phyloP scores from a whole-genome alignment of 2,329 filamentous ascomycete genomes.

The Botrytis hyacinthi region DNA sequence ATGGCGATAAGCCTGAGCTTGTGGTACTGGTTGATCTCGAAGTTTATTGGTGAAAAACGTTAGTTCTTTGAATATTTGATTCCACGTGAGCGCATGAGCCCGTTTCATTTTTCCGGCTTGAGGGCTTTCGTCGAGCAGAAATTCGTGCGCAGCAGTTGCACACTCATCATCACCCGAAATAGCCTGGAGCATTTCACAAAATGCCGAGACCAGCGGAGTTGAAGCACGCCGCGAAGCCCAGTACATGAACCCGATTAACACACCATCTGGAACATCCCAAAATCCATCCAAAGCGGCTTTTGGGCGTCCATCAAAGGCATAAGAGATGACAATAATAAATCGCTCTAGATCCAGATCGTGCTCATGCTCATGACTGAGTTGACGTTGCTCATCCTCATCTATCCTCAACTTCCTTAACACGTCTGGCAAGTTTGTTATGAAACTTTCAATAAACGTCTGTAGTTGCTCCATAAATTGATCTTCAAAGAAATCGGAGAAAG shows the following conservation, averaged over 20 bases:
- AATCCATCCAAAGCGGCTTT: conserved; percentile 79
- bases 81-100: conserved; percentile 84
- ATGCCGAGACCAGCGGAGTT: conserved; percentile 91
- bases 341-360: conserved; percentile 77
- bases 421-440: conserved; percentile 94
- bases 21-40: conserved; percentile 65
- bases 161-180: conserved; percentile 81
- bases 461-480: conserved; percentile 73
- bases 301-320: conserved; percentile 80
- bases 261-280: conserved; percentile 89
- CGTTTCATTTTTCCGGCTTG: conserved; percentile 76
- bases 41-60: conserved; percentile 79
- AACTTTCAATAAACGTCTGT: conserved; percentile 84
- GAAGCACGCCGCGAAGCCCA: conserved; percentile 96
- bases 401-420: conserved; percentile 79
- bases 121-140: conserved; percentile 81
- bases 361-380: conserved; percentile 62
- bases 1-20: conserved; percentile 53
- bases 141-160: conserved; percentile 81
- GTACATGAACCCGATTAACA: conserved; percentile 89
- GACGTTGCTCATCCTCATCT: conserved; percentile 85
- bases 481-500: conserved; percentile 72
- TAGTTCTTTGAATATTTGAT: conserved; percentile 87
- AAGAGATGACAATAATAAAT: conserved; percentile 89
- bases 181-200: conserved; percentile 92